These are phyloP conservation scores for Sporobolomyces pararoseus DNA, from an alignment of 768 basidiomycete species.

Conservation along the genomic window DNA sequence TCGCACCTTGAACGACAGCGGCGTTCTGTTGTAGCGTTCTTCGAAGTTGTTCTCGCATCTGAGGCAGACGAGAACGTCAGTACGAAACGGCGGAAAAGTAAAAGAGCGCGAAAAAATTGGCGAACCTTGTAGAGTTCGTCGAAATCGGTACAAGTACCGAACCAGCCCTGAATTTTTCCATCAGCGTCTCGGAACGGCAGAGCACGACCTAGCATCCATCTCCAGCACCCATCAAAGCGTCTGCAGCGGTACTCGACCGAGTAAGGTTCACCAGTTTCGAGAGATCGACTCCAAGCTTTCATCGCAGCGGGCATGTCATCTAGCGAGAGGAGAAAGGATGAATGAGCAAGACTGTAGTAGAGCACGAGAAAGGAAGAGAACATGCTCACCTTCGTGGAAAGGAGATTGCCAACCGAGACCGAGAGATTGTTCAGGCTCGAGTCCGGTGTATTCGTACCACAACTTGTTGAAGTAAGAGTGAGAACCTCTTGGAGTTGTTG, in stretches of 20 bases:
- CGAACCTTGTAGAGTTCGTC: slow-evolving; percentile 38
- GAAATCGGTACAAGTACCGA: slow-evolving; percentile 42
- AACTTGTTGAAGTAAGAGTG: slow-evolving; percentile 37
- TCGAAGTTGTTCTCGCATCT: slow-evolving; percentile 35
- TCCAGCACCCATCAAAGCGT: slow-evolving; percentile 36
- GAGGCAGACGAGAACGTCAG: neutral
- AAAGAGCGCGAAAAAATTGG: neutral
- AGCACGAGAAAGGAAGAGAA: neutral
- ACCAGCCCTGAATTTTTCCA: slow-evolving; percentile 38
- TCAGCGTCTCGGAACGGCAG: slow-evolving; percentile 26
- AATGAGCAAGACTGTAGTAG: slow-evolving; percentile 2
- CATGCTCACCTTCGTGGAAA: slow-evolving; percentile 30
- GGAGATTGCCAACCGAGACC: slow-evolving; percentile 41
- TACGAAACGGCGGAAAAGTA: neutral
- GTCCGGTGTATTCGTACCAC: slow-evolving; percentile 42
- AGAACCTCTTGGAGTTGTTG: slow-evolving; percentile 31
- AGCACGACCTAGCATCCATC: slow-evolving; percentile 41
- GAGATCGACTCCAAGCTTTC: slow-evolving; percentile 31
- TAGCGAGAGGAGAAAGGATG: neutral
- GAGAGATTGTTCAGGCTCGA: slow-evolving; percentile 35
- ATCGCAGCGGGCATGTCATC: slow-evolving; percentile 39
- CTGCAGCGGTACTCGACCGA: slow-evolving; percentile 39
- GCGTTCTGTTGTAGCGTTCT: slow-evolving; percentile 25
- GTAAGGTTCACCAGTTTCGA: slow-evolving; percentile 40
- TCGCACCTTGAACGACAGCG: slow-evolving; percentile 27